phyloP scores from a whole-genome alignment of 2,329 filamentous ascomycete species.

The Lecanosticta acicola region DNA sequence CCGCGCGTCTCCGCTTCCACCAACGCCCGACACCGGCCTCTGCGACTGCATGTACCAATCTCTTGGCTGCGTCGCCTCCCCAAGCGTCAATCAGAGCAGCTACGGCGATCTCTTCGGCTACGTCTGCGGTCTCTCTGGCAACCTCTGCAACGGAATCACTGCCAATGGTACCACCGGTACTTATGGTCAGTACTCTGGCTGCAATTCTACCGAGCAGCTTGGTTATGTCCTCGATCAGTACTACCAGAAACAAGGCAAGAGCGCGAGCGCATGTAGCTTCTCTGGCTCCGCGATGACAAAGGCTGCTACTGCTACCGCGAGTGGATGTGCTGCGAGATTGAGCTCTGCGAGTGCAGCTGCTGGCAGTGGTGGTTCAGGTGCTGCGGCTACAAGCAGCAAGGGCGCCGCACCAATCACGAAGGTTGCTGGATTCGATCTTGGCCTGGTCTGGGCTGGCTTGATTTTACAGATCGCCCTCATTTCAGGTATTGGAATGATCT shows the following conservation, averaged over 20 bases:
- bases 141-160: conserved; percentile 61
- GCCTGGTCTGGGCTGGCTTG: conserved; percentile 20
- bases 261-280: conserved; percentile 61
- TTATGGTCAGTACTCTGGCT: conserved; percentile 76
- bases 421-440: conserved; percentile 13
- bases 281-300: conserved; percentile 57
- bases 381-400: conserved; percentile 6
- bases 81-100: conserved; percentile 51
- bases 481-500: conserved; percentile 29
- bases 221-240: conserved; percentile 68
- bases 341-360: conserved; percentile 54
- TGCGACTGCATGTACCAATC: conserved; percentile 80
- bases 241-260: conserved; percentile 53
- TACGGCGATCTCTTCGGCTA: conserved; percentile 66
- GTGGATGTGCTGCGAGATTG: conserved; percentile 55
- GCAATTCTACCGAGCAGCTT: conserved; percentile 62
- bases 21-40: conserved; percentile 67
- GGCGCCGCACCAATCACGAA: conserved; percentile 15
- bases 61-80: conserved; percentile 62
- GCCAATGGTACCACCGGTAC: conserved; percentile 62
- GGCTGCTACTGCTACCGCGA: conserved; percentile 41
- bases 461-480: conserved; percentile 21
- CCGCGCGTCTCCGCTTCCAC: conserved; percentile 63
- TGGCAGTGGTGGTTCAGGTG: conserved; percentile 13
- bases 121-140: conserved; percentile 56